These are phyloP conservation scores for Alternaria rosae DNA, from an alignment of 2,329 filamentous ascomycete genomes.

Conservation along the genomic window DNA sequence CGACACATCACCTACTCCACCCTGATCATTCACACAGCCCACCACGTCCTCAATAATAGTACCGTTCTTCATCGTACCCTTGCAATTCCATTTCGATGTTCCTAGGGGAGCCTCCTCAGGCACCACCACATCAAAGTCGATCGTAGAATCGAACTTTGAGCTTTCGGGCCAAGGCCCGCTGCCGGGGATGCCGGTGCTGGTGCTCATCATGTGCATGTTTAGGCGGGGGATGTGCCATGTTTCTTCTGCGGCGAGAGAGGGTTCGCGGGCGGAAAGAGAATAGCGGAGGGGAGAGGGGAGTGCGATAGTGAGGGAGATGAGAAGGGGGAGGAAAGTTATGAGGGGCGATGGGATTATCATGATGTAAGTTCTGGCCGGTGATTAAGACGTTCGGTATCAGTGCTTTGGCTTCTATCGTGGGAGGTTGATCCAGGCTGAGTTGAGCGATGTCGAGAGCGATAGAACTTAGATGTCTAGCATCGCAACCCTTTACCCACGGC, in stretches of 20 bases:
- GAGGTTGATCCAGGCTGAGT: neutral
- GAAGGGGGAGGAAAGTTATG: neutral
- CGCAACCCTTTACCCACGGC: neutral
- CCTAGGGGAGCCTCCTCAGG: neutral
- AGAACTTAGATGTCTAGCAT: neutral
- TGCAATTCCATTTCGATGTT: constrained; percentile 11
- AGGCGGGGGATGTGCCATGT: constrained; percentile 31
- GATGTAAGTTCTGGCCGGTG: neutral
- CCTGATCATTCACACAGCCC: neutral
- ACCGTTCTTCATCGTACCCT: constrained; percentile 17
- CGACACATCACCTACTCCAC: neutral
- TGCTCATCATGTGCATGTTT: constrained; percentile 39
- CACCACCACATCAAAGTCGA: constrained; percentile 31
- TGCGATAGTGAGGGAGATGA: constrained; percentile 1
- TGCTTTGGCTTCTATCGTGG: neutral
- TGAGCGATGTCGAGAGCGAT: neutral
- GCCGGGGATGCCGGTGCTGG: constrained; percentile 29
- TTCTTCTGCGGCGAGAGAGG: neutral
- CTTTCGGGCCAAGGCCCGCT: constrained; percentile 28
- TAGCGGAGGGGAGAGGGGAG: neutral
- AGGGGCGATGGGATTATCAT: neutral
- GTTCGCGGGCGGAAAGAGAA: neutral
- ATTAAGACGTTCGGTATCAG: neutral
- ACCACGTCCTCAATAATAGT: constrained; percentile 11
- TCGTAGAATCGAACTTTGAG: constrained; percentile 28